A percentile compares a stretch with the other conserved stretches of the same genome.
These are phyloP conservation scores for Lactarius sp. DNA, from an alignment of 768 basidiomycete genomes.

Conservation along the genomic window DNA sequence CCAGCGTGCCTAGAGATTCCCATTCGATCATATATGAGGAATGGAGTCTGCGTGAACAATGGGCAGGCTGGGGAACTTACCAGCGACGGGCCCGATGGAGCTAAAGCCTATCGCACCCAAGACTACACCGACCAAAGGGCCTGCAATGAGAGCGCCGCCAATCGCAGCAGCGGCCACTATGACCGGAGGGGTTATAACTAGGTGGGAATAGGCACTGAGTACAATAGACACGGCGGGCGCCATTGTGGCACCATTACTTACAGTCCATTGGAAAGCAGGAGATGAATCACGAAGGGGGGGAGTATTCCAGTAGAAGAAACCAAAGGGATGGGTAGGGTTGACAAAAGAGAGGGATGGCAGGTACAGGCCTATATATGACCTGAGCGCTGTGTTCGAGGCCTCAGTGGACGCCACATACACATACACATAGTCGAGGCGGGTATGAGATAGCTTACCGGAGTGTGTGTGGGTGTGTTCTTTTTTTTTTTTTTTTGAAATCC, in stretches of 20 bases:
- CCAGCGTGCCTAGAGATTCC: no score
- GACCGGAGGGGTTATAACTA: neutral
- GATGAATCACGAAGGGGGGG: neutral
- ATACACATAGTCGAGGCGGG: no score
- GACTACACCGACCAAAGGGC: neutral
- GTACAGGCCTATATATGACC: no score
- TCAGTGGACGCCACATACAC: neutral
- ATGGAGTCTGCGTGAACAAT: no score
- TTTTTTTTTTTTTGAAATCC: no score
- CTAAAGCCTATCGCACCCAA: slow-evolving; percentile 1
- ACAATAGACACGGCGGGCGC: neutral
- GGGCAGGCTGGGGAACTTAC: neutral
- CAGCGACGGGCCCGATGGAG: slow-evolving; percentile 7
- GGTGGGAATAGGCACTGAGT: neutral
- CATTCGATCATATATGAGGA: no score
- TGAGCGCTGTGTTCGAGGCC: neutral
- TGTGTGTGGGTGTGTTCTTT: no score
- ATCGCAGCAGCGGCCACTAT: neutral
- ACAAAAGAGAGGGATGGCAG: no score
- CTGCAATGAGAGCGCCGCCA: neutral
- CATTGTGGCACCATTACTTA: neutral
- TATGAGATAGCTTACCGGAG: no score
- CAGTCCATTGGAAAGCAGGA: neutral
- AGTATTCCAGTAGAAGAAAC: no score
- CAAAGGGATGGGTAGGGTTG: no score